phyloP scores from a whole-genome alignment of 176 grass and related monocot species.

The Oryza nivara region DNA sequence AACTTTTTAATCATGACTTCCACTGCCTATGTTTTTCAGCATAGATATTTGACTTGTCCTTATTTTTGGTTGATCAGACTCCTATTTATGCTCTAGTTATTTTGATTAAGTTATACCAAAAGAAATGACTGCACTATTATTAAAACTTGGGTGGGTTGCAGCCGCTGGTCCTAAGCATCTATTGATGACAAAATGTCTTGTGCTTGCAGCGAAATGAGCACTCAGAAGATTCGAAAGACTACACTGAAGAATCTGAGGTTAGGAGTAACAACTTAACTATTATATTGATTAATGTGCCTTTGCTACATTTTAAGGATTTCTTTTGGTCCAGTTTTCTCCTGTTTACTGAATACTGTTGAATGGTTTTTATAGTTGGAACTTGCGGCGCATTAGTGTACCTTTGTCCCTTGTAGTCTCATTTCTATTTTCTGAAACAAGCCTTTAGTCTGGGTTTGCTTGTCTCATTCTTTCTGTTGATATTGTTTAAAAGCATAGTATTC shows the following conservation, averaged over 20 bases:
- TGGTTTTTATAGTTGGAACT: background rate
- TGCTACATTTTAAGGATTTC: constrained; percentile 3
- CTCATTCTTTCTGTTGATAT: background rate
- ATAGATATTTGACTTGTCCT: background rate
- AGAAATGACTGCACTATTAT: background rate
- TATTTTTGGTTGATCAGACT: background rate
- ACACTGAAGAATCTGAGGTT: constrained; percentile 58
- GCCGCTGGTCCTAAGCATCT: constrained; percentile 21
- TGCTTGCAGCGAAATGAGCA: constrained; percentile 47
- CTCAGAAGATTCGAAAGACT: constrained; percentile 48
- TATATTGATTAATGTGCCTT: constrained; percentile 3
- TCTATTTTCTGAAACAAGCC: background rate
- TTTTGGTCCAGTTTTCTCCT: constrained; percentile 14
- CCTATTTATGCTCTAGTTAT: background rate
- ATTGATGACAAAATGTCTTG: constrained; percentile 18
- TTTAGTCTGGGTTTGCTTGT: background rate
- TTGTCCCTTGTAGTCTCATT: background rate
- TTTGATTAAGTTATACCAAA: background rate
- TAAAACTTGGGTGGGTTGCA: background rate
- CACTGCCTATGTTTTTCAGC: background rate
- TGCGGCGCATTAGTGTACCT: background rate
- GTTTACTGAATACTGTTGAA: background rate
- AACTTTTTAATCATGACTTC: background rate
- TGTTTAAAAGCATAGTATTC: background rate
- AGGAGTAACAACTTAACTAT: constrained; percentile 21